A percentile compares a stretch with the other conserved stretches of the same genome.
Conservation (phyloP, 768 basidiomycete genomes). For the Leccinum boreale region DNA sequence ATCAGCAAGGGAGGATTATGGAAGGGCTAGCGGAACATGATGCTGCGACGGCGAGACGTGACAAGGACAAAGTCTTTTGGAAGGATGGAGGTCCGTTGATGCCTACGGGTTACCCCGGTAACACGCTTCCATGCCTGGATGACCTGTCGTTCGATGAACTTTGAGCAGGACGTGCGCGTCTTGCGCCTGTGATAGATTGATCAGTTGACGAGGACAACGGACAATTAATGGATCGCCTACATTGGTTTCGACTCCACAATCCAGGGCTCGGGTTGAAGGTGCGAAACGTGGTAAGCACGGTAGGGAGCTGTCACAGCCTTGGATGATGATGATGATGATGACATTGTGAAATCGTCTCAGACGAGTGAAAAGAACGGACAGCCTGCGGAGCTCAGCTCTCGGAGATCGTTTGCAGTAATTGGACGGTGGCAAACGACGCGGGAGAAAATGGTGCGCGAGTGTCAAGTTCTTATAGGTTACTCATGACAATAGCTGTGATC, state of each 20-base stretch:
- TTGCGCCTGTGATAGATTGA: conserved; percentile 14
- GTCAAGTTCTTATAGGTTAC: conserved; percentile 18
- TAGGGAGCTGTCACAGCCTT: conserved; percentile 5
- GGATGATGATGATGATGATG: conserved; percentile 7
- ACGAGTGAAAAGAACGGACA: conserved; percentile 26
- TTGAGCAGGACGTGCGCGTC: conserved; percentile 35
- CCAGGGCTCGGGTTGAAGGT: conserved; percentile 23
- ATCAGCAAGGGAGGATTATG: background rate
- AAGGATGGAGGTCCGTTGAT: conserved; percentile 50
- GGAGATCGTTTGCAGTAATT: conserved; percentile 16
- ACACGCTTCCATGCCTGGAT: conserved; percentile 60
- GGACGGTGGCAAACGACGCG: background rate
- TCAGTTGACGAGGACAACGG: background rate
- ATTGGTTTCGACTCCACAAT: conserved; percentile 22
- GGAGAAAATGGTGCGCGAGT: background rate
- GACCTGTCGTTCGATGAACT: conserved; percentile 55
- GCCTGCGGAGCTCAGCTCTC: conserved; percentile 15
- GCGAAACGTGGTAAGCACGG: conserved; percentile 13
- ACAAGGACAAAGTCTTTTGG: conserved; percentile 62
- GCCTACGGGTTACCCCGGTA: conserved; percentile 50
- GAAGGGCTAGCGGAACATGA: conserved; percentile 33
- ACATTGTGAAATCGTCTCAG: conserved; percentile 22
- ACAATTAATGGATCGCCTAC: conserved; percentile 10
- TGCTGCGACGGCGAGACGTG: conserved; percentile 52
- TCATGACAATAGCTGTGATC: conserved; percentile 11